phyloP scores from a whole-genome alignment of 306 rosid genomes.

The Cicer bijugum region DNA sequence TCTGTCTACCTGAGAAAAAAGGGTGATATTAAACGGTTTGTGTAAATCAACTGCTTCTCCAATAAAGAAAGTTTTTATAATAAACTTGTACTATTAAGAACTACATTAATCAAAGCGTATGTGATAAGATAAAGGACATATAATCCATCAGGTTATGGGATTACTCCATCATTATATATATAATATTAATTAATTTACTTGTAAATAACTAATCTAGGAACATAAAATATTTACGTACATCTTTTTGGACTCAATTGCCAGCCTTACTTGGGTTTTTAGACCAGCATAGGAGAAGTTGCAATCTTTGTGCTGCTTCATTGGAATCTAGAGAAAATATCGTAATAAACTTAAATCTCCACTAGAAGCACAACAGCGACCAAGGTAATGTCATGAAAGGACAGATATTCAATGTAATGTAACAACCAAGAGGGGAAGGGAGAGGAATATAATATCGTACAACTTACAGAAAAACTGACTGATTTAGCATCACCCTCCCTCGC shows the following conservation, averaged over 20 bases:
- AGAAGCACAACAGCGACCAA: conserved; percentile 25
- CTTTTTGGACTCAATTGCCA: conserved; percentile 83
- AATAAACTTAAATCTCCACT: conserved; percentile 44
- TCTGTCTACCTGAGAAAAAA: conserved; percentile 9
- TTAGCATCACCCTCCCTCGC: conserved; percentile 80
- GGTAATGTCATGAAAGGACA: conserved; percentile 37
- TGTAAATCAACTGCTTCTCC: conserved; percentile 22
- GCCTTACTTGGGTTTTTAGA: conserved; percentile 95
- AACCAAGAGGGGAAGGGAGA: neutral
- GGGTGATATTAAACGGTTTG: conserved; percentile 7
- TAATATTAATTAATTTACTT: neutral
- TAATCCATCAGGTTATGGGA: conserved; percentile 26
- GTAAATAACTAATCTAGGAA: conserved; percentile 26
- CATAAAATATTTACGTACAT: conserved; percentile 61
- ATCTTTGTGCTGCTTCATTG: conserved; percentile 98
- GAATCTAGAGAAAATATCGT: conserved; percentile 57
- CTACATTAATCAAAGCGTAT: conserved; percentile 20
- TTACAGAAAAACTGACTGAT: conserved; percentile 80
- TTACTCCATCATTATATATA: neutral
- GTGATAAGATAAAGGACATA: conserved; percentile 15
- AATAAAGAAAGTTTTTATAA: neutral
- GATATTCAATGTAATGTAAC: conserved; percentile 18
- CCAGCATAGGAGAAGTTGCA: conserved; percentile 98
- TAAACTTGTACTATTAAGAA: conserved; percentile 17
- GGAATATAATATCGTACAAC: conserved; percentile 36